Conservation (phyloP, 495 filamentous ascomycete species). For the Daldinia loculata region DNA sequence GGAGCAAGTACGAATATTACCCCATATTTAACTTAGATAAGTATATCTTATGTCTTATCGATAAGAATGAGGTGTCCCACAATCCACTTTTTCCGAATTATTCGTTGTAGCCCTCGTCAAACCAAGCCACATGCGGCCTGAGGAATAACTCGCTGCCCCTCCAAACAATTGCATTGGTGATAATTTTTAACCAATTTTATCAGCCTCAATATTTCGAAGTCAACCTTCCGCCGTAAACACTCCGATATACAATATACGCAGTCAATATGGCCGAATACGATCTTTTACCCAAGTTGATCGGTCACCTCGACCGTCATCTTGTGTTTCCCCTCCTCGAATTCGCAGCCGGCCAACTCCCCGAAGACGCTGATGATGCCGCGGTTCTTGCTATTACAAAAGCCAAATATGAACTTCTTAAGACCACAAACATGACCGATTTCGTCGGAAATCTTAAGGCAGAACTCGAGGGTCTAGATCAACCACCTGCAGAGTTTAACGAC, state of each 20-base stretch:
- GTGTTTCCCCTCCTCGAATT: slow-evolving; percentile 95
- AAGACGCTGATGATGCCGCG: slow-evolving; percentile 66
- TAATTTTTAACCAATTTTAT: slow-evolving; percentile 23
- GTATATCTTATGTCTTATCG: background rate
- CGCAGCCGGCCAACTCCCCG: slow-evolving; percentile 63
- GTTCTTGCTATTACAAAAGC: slow-evolving; percentile 76
- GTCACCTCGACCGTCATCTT: slow-evolving; percentile 93
- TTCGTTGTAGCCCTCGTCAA: slow-evolving; percentile 16
- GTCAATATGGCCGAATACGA: slow-evolving; percentile 80
- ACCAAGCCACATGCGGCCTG: background rate
- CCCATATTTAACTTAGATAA: too few species aligned
- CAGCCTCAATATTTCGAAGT: background rate
- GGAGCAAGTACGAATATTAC: too few species aligned
- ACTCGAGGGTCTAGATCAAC: slow-evolving; percentile 78
- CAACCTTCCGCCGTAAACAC: background rate
- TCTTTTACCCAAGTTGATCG: slow-evolving; percentile 85
- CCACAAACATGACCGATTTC: slow-evolving; percentile 98
- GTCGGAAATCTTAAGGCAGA: slow-evolving; percentile 88
- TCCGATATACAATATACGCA: slow-evolving; percentile 14
- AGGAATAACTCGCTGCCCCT: slow-evolving; percentile 3
- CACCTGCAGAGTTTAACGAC: slow-evolving; percentile 84
- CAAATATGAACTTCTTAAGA: slow-evolving; percentile 91
- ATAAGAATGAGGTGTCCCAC: slow-evolving; percentile 21
- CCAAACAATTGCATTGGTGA: slow-evolving; percentile 24
- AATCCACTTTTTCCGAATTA: slow-evolving; percentile 36